Base-by-base conservation (phyloP, 805 yeast genomes). In the Kluyveromyces aestuarii region DNA sequence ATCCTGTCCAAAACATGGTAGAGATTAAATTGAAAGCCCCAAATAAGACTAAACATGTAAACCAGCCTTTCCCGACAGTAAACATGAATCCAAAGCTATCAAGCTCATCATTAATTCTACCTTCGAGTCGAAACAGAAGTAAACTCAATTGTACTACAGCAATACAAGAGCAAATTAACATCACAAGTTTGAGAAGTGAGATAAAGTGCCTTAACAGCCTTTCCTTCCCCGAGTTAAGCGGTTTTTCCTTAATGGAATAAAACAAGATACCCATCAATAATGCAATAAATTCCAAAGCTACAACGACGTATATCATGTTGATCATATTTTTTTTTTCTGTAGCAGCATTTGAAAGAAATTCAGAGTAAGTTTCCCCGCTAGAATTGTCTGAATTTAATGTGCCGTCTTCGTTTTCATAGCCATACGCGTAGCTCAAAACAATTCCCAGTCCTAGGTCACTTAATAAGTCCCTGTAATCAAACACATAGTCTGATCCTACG, bases 1-100 rank as follows among this genome's bases (percentile, higher is more conserved):
- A 45, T 37, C 69, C 69, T 6, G 65, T 56, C 68, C 69, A 64
- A 2, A 59, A 55, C 8, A 61, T 46, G 35, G 61, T 55, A 13
- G 64, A 58, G 1, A 62, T 40, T 11, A 52, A 43, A 10, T 58
- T 49, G 27, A 57, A 55, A 37, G 52, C 48, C 4, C 58, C 54
- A 18, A 58, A 50, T 17, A 58, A 27, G 56, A 61, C 59, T 21
- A 61, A 41, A 19, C 55, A 54, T 5, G 52, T 35, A 35, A 58
- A 58, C 66, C 66, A 64, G 1, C 56, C 42, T 6, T 39, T 41
- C 5, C 64, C 66, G 2, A 64, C 30, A 41, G 52, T 55, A 38
- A 55, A 59, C 2, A 59, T 48, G 44, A 64, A 60, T 14, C 67
- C 68, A 51, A 58, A 61, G 4, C 50, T 47, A 18, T 48, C 41